Conservation (phyloP, 768 basidiomycete species). For the Lactarius hatsudake region DNA sequence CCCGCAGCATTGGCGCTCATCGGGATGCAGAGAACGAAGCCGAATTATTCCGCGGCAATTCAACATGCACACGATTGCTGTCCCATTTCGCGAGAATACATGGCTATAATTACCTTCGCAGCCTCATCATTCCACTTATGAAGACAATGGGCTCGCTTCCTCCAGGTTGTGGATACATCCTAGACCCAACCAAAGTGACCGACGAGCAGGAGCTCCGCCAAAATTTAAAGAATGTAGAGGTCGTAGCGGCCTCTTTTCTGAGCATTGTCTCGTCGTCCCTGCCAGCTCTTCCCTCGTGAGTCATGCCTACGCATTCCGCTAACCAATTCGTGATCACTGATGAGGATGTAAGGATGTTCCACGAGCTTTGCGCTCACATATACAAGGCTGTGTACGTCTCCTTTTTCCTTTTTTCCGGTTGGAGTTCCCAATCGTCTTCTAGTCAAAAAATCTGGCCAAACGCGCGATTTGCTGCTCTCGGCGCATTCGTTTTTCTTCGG, state of each 20-base stretch:
- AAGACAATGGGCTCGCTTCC: conserved; percentile 72
- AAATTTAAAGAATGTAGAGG: conserved; percentile 69
- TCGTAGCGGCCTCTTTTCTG: conserved; percentile 73
- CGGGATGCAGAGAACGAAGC: conserved; percentile 63
- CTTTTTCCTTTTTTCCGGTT: conserved; percentile 3
- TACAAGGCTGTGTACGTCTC: conserved; percentile 66
- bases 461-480: conserved; percentile 76
- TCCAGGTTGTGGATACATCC: conserved; percentile 68
- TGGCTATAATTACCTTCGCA: conserved; percentile 88
- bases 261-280: conserved; percentile 70
- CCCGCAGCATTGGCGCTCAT: conserved; percentile 2
- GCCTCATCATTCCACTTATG: conserved; percentile 72
- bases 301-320: conserved; percentile 10
- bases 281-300: conserved; percentile 72
- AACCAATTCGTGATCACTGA: conserved; percentile 27
- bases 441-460: conserved; percentile 73
- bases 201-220: conserved; percentile 56
- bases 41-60: conserved; percentile 84
- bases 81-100: conserved; percentile 86
- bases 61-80: conserved; percentile 81
- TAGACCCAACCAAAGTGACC: conserved; percentile 62
- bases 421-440: conserved; percentile 29
- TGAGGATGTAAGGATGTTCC: conserved; percentile 60
- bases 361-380: conserved; percentile 84
- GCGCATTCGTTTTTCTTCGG: conserved; percentile 91